Percentiles rank a stretch among this genome's conserved stretches.
These are phyloP conservation scores for Nepenthes gracilis DNA, from an alignment of 148 eudicot genomes.

Conservation along the genomic window DNA sequence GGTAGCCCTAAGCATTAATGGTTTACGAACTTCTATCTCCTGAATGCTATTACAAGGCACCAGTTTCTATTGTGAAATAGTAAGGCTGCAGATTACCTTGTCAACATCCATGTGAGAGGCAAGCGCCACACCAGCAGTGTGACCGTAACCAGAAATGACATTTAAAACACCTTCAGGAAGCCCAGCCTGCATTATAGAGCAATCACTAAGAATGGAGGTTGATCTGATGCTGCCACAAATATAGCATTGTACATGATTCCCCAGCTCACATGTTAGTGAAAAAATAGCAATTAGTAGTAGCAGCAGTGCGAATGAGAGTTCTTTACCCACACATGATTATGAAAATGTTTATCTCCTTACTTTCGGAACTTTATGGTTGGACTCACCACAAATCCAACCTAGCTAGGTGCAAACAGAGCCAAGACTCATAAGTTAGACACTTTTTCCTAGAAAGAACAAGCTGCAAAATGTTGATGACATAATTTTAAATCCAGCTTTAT, in stretches of 20 bases:
- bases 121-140: slow-evolving; percentile 71
- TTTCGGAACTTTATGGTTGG: too few species aligned
- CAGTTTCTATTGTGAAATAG: not conserved
- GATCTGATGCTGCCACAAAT: not conserved
- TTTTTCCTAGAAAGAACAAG: too few species aligned
- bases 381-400: too few species aligned
- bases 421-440: too few species aligned
- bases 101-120: slow-evolving; percentile 79
- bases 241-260: not conserved
- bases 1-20: not conserved
- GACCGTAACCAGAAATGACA: slow-evolving; percentile 65
- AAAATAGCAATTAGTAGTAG: too few species aligned
- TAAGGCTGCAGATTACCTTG: slow-evolving; percentile 27
- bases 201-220: not conserved
- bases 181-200: slow-evolving; percentile 48
- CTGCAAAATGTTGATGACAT: too few species aligned
- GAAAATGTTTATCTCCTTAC: too few species aligned
- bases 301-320: too few species aligned
- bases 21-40: not conserved
- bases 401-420: too few species aligned
- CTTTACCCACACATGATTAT: too few species aligned
- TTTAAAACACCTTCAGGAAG: slow-evolving; percentile 72
- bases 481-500: too few species aligned
- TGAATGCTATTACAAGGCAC: not conserved
- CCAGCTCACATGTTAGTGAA: not conserved